These are phyloP conservation scores for Parietaria judaica DNA, from an alignment of 306 rosid genomes.

Conservation along the genomic window DNA sequence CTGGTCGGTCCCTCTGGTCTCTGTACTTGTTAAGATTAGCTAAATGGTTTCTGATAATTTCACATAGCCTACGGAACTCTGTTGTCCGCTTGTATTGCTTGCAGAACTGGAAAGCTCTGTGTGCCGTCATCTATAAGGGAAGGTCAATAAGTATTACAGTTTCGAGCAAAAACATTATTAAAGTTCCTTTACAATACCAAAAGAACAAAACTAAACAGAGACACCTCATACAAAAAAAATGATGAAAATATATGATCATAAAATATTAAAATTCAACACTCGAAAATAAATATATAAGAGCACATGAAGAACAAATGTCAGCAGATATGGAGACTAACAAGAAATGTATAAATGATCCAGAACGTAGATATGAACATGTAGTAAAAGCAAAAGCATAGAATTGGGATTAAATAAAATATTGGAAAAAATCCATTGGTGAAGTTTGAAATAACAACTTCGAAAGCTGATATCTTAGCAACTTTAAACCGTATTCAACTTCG, in stretches of 20 bases:
- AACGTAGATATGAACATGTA: too few species aligned
- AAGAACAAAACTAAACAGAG: not conserved
- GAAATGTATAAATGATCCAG: too few species aligned
- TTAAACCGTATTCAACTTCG: too few species aligned
- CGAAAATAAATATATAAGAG: not conserved
- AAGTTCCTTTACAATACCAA: not conserved
- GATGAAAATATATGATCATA: not conserved
- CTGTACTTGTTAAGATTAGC: slow-evolving; percentile 85
- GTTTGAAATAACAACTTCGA: too few species aligned
- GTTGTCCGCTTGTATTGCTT: slow-evolving; percentile 92
- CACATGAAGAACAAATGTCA: not conserved
- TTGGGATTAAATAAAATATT: too few species aligned
- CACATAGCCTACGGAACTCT: slow-evolving; percentile 88
- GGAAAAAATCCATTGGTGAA: too few species aligned
- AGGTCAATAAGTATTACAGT: not conserved
- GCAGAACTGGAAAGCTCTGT: slow-evolving; percentile 98
- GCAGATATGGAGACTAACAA: not conserved
- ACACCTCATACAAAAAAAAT: not conserved
- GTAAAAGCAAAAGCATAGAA: too few species aligned
- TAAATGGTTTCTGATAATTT: slow-evolving; percentile 85
- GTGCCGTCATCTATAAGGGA: slow-evolving; percentile 88
- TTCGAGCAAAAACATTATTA: too few species aligned
- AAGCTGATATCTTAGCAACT: too few species aligned
- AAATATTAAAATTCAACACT: not conserved
- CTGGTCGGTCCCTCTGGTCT: slow-evolving; percentile 94